Base-by-base conservation (phyloP, 768 basidiomycete species). In the Fomitopsis serialis region DNA sequence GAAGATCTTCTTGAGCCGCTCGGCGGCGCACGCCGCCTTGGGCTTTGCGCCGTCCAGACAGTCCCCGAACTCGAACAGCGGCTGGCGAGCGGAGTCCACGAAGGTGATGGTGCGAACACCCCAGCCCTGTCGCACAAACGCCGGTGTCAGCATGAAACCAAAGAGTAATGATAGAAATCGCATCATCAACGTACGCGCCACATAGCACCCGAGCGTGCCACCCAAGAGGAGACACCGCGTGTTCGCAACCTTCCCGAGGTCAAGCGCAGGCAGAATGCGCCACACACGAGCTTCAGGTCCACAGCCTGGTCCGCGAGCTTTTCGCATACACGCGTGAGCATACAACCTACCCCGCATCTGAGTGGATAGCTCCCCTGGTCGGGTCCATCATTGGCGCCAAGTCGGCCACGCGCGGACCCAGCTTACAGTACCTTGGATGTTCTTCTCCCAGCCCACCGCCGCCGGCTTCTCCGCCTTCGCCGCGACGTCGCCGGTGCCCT, bases 311-410 rank as follows among this genome's bases (percentile, higher is more conserved):
- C 85, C 0, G 96, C 95, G 5, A 98, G 79, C 60, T 93, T 93
- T 58, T 35, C 34, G 6, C 36, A 1, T 27, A 23, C 42, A 19
- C 6, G 36, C 22, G 32, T 50, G n/a, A n/a, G n/a, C 10, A 22
- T 29, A 5, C 23, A 46, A 29, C 27, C 35, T 42, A 15, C n/a
- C 3, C 32, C 34, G 15, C 34, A 15, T 35, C 34, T 8, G 8
- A 9, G 9, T 9, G 9, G 8, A n/a, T n/a, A 3, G 35, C 22
- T 45, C 72, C 89, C 92, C 84, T 77, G 3, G 77, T 73, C 0
- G 96, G 97, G 68, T 98, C 95, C 94, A 98, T 97, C 85, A 94
- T 90, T 0, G 94, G 89, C 9, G 89, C 93, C n/a, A 99, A 69
- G 70, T 98, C 94, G 0, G 95, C 94, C 51, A 93, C 62, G 15